phyloP scores from a whole-genome alignment of 441 rosid genomes.

The Populus hybrid region DNA sequence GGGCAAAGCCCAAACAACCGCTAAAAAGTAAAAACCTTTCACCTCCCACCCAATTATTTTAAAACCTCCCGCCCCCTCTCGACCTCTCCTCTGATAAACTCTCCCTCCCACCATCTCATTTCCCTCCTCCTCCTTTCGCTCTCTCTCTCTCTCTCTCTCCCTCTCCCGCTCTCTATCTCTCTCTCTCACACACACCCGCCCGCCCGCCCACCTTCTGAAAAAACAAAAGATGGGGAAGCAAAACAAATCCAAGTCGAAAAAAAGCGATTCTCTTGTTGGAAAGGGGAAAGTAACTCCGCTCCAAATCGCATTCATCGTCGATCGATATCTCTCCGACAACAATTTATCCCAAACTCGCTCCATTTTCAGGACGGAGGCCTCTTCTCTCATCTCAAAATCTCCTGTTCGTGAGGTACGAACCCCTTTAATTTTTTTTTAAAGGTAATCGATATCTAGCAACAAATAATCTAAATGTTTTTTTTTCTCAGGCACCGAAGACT shows the following conservation, averaged over 20 bases:
- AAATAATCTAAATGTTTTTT: neutral
- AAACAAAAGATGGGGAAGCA: slow-evolving; percentile 51
- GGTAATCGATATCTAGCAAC: neutral
- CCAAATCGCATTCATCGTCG: slow-evolving; percentile 81
- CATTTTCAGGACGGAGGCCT: slow-evolving; percentile 58
- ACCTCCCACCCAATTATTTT: slow-evolving; percentile 13
- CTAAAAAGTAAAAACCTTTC: neutral
- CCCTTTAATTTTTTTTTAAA: neutral
- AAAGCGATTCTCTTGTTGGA: slow-evolving; percentile 33
- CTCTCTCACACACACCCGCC: neutral
- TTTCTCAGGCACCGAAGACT: slow-evolving; percentile 59
- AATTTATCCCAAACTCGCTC: slow-evolving; percentile 52
- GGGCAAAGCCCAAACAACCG: neutral
- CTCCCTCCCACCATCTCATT: neutral
- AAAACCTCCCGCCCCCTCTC: slow-evolving; percentile 3
- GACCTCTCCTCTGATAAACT: neutral
- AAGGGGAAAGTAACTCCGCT: slow-evolving; percentile 68
- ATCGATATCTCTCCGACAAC: slow-evolving; percentile 74
- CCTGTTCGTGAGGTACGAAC: slow-evolving; percentile 39
- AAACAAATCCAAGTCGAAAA: slow-evolving; percentile 33
- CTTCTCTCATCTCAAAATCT: slow-evolving; percentile 68
- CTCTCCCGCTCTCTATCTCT: neutral
- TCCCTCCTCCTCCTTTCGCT: neutral
- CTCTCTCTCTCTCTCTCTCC: neutral
- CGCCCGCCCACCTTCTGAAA: neutral